Evolutionary conservation across 139 green algal genomes (phyloP).

Genomic region (Tetraselmis striata): DNA sequence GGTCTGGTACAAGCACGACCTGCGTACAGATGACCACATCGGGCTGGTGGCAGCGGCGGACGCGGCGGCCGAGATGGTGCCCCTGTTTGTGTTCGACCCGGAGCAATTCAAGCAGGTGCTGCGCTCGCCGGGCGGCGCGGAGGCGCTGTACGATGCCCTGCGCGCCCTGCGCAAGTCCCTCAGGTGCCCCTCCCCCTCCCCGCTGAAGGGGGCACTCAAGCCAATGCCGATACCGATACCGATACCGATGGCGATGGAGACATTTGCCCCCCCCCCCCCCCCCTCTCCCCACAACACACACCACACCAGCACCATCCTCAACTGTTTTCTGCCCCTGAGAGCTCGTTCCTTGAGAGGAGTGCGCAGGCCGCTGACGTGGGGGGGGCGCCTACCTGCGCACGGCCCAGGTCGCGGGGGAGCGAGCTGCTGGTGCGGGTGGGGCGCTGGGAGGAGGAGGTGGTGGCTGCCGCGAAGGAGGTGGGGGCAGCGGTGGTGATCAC

Average conservation of each 20-base stretch:
- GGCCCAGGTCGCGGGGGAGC: slow-evolving; percentile 22
- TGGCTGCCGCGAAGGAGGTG: slow-evolving; percentile 13
- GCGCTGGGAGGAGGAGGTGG: slow-evolving; percentile 25
- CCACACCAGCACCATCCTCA: no score
- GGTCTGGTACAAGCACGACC: slow-evolving; percentile 76
- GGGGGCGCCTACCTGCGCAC: no score
- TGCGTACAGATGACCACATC: slow-evolving; percentile 72
- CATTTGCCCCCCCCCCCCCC: no score
- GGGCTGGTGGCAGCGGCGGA: slow-evolving; percentile 38
- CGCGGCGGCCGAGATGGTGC: slow-evolving; percentile 20
- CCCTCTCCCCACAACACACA: no score
- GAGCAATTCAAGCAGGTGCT: slow-evolving; percentile 21
- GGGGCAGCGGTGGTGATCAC: slow-evolving; percentile 31
- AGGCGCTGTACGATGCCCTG: slow-evolving; percentile 33
- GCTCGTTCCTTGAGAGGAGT: no score
- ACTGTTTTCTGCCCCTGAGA: no score
- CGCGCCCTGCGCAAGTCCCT: slow-evolving; percentile 11
- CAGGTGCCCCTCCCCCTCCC: not conserved
- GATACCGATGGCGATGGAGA: no score
- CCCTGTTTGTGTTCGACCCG: slow-evolving; percentile 53
- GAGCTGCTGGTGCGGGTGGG: slow-evolving; percentile 49
- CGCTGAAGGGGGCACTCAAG: not conserved
- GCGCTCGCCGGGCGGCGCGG: slow-evolving; percentile 26
- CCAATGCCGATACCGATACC: not conserved
- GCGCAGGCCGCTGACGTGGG: no score